phyloP scores from a whole-genome alignment of 495 filamentous ascomycete species.

The Hyaloscypha hepaticicola region DNA sequence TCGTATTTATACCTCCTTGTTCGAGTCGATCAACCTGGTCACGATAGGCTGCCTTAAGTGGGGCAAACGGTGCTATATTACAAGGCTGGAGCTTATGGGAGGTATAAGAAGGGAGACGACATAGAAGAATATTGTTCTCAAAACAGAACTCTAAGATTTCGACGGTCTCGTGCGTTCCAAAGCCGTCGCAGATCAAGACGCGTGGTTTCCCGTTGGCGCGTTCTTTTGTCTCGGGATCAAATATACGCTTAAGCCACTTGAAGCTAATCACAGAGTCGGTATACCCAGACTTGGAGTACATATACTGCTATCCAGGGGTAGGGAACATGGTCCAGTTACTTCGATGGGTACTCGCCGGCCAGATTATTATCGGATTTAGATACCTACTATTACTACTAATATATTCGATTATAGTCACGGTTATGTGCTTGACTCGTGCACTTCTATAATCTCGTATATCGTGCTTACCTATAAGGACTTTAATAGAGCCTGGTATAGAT shows the following conservation, averaged over 20 bases:
- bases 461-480: constrained; percentile 39
- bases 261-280: constrained; percentile 37
- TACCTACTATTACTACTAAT: constrained; percentile 33
- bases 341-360: constrained; percentile 37
- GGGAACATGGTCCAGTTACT: constrained; percentile 36
- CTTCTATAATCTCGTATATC: constrained; percentile 26
- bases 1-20: neutral
- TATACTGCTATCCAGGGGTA: constrained; percentile 35
- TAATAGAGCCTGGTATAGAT: constrained; percentile 38
- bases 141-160: neutral
- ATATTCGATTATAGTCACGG: constrained; percentile 14
- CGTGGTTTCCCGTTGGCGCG: constrained; percentile 26
- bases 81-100: constrained; percentile 11
- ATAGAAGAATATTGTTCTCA: neutral
- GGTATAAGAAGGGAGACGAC: constrained; percentile 26
- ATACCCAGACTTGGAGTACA: constrained; percentile 21
- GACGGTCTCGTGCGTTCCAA: constrained; percentile 30
- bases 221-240: constrained; percentile 35
- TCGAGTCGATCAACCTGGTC: neutral
- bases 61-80: neutral
- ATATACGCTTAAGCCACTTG: constrained; percentile 35
- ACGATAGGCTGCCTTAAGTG: neutral
- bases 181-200: constrained; percentile 34
- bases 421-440: no score
- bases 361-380: constrained; percentile 35